Base-by-base conservation (phyloP, 305 asterid species). In the Fraxinus angustifolia region DNA sequence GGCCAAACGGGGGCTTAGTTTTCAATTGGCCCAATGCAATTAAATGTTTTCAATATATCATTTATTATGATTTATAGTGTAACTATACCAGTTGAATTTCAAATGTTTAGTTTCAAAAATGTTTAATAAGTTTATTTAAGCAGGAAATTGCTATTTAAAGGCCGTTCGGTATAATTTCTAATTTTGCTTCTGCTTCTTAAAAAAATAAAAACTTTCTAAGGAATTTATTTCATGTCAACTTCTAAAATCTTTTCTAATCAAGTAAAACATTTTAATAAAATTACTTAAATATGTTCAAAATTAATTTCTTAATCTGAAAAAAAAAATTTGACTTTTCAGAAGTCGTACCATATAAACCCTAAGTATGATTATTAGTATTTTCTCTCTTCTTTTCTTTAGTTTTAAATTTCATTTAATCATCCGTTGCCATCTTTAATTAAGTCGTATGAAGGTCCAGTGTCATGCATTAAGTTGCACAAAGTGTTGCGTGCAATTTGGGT, bases 81-180 rank as follows among this genome's bases (percentile, higher is more conserved):
- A 56, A 88, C 83, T 87, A 83, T 79, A 10, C 74, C 38, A 56
- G 85, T 88, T 89, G 92, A 86, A 84, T 23, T 80, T 79, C 79
- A 84, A 79, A 45, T 84, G 84, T 80, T 82, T 82, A 74, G 34
- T 62, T 84, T 78, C 56, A 72, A 82, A 73, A 58, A 77, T 78
- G 81, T 78, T 80, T 73, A 78, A 60, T 73, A 73, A 4, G 6
- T 16, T 19, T 6, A 10, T 72, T 53, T 0, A 6, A 28, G 45
- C 10, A 79, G 21, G 33, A 62, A 23, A 62, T 56, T 56, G 1
- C 0, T 56, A 56, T 56, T 56, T 56, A 56, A 56, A 12, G n/a
- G 16, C 53, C n/a, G 16, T 10, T 42, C 4, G 53, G 53, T 42
- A 11, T 42, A 1, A 42, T 11, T 42, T 36, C n/a, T 40, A 2